Evolutionary conservation across 2,329 filamentous ascomycete genomes (phyloP), one percentile per base, ranked within the genome.

Genomic region (Colletotrichum cuscutae): DNA sequence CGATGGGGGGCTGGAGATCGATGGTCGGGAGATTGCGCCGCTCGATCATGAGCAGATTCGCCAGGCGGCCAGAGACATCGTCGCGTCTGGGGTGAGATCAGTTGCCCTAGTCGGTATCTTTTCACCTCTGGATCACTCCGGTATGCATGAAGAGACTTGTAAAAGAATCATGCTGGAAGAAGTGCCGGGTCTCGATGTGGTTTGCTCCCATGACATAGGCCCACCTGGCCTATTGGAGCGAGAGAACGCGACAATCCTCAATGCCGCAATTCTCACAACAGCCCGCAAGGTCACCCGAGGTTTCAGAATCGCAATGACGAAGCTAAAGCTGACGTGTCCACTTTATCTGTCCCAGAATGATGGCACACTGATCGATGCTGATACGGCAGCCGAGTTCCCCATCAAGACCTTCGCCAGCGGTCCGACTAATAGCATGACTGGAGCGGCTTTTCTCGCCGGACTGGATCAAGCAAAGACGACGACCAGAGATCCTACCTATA

Each of bases 161-260:
- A 82, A 80, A 73, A 74, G 73, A 9, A 77, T 86, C 4, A 76
- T 86, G n/a, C 78, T 80, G 0, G 72, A 82, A 4, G 79, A 80
- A 12, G 77, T 77, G 5, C 83, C 85, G 1, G 75, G 73, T 5
- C 73, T 85, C 0, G 77, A 79, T 1, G 79, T 86, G 0, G 83
- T 86, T 1, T 86, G 83, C 72, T 86, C 85, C 0, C 81, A 83
- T 46, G 79, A 83, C 28, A 84, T 87, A 22, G 85, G 84, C 0
- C 82, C 82, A 2, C 83, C 83, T 0, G 86, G 86, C 0, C 76
- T 87, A 1, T 73, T 87, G 12, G 82, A 84, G 74, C 74, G 88
- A 22, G 88, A 89, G 76, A 89, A 89, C 78, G 87, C 88, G 5
- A 86, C 86, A 2, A 88, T 89, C 24, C 81, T 89, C 60, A 89